These are phyloP conservation scores for Penicillium rolfsii DNA, from an alignment of 2,329 filamentous ascomycete genomes.

Conservation along the genomic window DNA sequence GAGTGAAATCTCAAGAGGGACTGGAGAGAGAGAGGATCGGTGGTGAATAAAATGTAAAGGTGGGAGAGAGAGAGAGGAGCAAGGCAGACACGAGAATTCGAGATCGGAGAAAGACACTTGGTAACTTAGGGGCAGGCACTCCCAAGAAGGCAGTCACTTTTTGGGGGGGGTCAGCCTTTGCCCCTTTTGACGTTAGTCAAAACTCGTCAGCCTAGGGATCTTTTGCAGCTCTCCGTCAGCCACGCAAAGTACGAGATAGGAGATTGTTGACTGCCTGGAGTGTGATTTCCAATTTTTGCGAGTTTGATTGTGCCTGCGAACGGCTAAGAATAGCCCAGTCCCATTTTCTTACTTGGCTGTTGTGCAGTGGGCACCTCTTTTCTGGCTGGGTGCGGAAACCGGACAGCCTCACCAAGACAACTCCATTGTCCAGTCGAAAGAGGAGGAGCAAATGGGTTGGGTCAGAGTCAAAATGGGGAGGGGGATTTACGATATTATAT, in stretches of 20 bases:
- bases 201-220: neutral
- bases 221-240: neutral
- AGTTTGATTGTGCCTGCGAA: neutral
- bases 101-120: neutral
- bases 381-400: conserved; percentile 10
- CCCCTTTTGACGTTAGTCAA: conserved; percentile 18
- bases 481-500: neutral
- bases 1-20: neutral
- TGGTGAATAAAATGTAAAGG: neutral
- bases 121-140: neutral
- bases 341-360: conserved; percentile 5
- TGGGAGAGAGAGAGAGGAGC: neutral
- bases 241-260: neutral
- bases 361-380: neutral
- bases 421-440: neutral
- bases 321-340: conserved; percentile 7
- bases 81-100: neutral
- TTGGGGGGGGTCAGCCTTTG: conserved; percentile 12
- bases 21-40: neutral
- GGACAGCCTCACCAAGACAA: neutral
- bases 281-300: neutral
- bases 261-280: neutral
- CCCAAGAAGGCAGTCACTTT: conserved; percentile 12
- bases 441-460: neutral
- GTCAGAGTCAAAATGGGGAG: neutral